Conservation (phyloP, 192 early-diverging fungal genomes). For the Backusella tarrabulga region DNA sequence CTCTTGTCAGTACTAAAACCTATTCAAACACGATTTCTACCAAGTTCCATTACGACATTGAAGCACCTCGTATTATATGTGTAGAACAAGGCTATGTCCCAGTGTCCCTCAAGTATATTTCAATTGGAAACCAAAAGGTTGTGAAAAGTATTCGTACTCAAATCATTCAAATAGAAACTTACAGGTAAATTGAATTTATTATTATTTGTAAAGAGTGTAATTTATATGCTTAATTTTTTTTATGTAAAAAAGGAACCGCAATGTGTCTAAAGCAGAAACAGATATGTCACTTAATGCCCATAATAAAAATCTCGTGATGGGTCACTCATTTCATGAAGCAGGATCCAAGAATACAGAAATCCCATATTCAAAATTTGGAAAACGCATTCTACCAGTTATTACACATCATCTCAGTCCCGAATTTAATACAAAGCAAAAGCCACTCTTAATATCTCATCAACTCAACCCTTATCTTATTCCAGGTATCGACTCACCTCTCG, state of each 20-base stretch:
- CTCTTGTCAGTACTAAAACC: constrained; percentile 9
- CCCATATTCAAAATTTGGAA: constrained; percentile 9
- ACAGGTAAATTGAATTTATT: constrained; percentile 19
- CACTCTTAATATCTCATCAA: constrained; percentile 12
- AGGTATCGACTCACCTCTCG: constrained; percentile 23
- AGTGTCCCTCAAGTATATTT: constrained; percentile 14
- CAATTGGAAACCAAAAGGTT: background rate
- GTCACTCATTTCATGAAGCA: background rate
- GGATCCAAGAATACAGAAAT: background rate
- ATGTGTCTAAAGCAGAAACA: constrained; percentile 8
- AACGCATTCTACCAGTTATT: constrained; percentile 18
- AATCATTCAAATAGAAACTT: constrained; percentile 29
- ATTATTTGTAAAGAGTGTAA: background rate
- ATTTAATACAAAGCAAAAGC: constrained; percentile 6
- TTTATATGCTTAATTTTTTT: background rate
- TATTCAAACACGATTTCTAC: constrained; percentile 24
- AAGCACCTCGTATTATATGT: constrained; percentile 24
- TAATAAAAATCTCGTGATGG: constrained; percentile 7
- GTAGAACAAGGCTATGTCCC: constrained; percentile 24
- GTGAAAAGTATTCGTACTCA: constrained; percentile 22
- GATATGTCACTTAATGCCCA: background rate
- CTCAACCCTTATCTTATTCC: constrained; percentile 10
- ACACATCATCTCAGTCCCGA: background rate
- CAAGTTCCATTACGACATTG: constrained; percentile 34
- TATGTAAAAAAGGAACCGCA: background rate